Base-by-base conservation (phyloP, 1,139 yeast genomes). In the Kurtzmaniella quercitrusa region DNA sequence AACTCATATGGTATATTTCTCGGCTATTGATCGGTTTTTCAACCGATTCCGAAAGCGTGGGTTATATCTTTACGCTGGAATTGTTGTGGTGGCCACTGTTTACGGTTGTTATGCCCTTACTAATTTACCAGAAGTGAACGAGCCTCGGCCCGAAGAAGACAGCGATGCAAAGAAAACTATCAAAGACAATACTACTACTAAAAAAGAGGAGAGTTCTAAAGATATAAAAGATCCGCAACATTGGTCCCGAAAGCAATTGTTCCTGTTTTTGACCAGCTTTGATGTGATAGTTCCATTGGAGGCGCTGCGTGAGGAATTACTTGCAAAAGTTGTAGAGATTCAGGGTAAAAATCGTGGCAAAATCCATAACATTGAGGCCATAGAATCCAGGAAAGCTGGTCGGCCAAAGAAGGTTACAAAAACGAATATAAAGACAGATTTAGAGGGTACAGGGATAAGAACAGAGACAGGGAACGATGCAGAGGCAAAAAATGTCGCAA, bases 81-180 rank as follows among this genome's bases (percentile, higher is more conserved):
- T 71, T 11, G 58, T 71, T 10, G 47, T 67, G 23, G 57, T 57
- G 3, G 62, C 73, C 18, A 62, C 73, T 14, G 55, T 58, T 12
- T 71, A 67, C 51, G 62, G 67, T 34, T 59, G 68, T 48, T 66
- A 59, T 47, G 55, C 66, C 23, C 53, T 70, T 41, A 65, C 69
- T 14, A 58, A 62, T 27, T 46, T 65, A 38, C 70, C 73, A 2
- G 56, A 54, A 21, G 45, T 41, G 25, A 34, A 33, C 3, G 25
- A 44, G 25, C 43, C 45, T 40, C 14, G 19, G 21, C 14, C 19
- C 17, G 8, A 17, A 18, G n/a, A 36, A 8, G 27, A 36, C 27
- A 36, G 7, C 27, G 44, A 41, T 27, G 12, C 18, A 17, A 42
- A 39, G 31, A 38, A 19, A 19, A 21, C 15, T 7, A 10, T 12